A percentile compares a stretch with the other conserved stretches of the same genome.
These are phyloP conservation scores for Cylindrodendrum hubeiense DNA, from an alignment of 2,329 filamentous ascomycete species.

Conservation along the genomic window DNA sequence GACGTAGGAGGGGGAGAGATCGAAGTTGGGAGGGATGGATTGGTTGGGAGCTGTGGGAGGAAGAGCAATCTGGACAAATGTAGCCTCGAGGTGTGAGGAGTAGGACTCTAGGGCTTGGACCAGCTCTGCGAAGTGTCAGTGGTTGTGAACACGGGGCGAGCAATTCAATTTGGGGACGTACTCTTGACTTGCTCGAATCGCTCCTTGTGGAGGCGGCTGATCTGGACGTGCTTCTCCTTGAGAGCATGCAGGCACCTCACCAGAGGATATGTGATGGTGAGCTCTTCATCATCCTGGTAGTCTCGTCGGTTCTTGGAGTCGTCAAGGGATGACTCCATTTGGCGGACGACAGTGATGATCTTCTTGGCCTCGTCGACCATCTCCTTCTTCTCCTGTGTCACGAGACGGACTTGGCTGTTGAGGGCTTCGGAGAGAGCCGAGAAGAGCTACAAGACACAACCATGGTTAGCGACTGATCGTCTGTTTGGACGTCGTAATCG, in stretches of 20 bases:
- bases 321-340: conserved; percentile 93
- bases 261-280: conserved; percentile 87
- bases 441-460: conserved; percentile 75
- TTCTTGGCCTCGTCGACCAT: conserved; percentile 91
- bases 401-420: conserved; percentile 87
- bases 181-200: conserved; percentile 96
- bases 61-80: conserved; percentile 86
- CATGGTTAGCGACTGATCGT: conserved; percentile 22
- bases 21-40: conserved; percentile 84
- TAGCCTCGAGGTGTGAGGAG: conserved; percentile 91
- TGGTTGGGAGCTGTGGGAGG: conserved; percentile 85
- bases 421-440: conserved; percentile 91
- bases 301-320: conserved; percentile 76
- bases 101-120: conserved; percentile 95
- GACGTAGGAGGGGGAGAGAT: conserved; percentile 92
- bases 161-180: conserved; percentile 57
- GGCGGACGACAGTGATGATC: conserved; percentile 86
- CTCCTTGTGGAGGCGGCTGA: conserved; percentile 87
- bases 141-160: background rate
- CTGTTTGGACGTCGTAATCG: background rate
- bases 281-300: conserved; percentile 74
- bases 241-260: conserved; percentile 82
- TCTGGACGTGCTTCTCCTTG: conserved; percentile 86
- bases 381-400: conserved; percentile 89
- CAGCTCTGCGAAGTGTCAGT: conserved; percentile 72